A percentile compares a stretch with the other conserved stretches of the same genome.
These are phyloP conservation scores for Ascochyta lentis DNA, from an alignment of 2,329 filamentous ascomycete genomes.

Conservation along the genomic window DNA sequence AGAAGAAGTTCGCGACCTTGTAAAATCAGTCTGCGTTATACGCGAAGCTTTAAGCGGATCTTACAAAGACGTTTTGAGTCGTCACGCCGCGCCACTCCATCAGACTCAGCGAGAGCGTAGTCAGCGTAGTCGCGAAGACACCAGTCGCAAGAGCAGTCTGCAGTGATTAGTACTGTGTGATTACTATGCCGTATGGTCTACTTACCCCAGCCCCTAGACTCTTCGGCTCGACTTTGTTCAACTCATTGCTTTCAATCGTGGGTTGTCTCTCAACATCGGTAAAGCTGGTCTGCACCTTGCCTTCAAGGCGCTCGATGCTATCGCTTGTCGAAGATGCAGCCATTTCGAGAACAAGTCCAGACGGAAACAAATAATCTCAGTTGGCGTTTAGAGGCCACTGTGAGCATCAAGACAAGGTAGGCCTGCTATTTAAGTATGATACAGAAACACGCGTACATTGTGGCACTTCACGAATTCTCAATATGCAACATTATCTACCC, in stretches of 20 bases:
- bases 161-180: not conserved
- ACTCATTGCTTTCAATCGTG: conserved; percentile 5
- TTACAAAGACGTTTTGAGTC: conserved; percentile 57
- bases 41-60: not conserved
- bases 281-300: conserved; percentile 8
- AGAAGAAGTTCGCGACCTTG: conserved; percentile 61
- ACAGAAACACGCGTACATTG: no score
- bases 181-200: conserved; percentile 41
- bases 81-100: conserved; percentile 63
- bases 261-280: conserved; percentile 27
- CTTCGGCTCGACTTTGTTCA: conserved; percentile 9
- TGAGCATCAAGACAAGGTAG: not conserved
- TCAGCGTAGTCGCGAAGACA: conserved; percentile 62
- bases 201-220: conserved; percentile 24
- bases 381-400: not conserved
- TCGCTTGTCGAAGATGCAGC: conserved; percentile 7
- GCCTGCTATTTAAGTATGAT: not conserved
- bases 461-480: no score
- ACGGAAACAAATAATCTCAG: no score
- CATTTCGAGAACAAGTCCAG: conserved; percentile 2
- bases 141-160: conserved; percentile 60
- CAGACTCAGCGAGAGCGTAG: conserved; percentile 60
- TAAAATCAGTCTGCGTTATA: not conserved
- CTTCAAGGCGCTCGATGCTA: conserved; percentile 11
- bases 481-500: not conserved